Conservation (phyloP, 305 asterid species). For the Coffea humblotiana region DNA sequence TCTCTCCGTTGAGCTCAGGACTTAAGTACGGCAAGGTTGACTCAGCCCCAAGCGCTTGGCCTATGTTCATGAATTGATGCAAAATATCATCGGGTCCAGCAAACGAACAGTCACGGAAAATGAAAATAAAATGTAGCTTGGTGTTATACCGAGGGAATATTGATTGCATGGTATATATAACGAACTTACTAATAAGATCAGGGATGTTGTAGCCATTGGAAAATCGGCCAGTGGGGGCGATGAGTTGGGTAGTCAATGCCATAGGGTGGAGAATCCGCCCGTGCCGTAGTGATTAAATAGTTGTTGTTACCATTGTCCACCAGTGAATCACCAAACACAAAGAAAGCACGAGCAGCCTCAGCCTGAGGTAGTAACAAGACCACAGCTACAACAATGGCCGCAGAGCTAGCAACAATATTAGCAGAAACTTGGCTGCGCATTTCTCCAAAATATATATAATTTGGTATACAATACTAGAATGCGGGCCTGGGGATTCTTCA, state of each 20-base stretch:
- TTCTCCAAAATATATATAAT: too few relatives aligned
- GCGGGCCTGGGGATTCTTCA: neutral
- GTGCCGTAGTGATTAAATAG: constrained; percentile 62
- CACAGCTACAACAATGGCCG: neutral
- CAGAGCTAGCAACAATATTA: neutral
- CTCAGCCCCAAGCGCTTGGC: constrained; percentile 63
- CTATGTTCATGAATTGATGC: constrained; percentile 24
- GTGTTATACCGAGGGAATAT: too few relatives aligned
- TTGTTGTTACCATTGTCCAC: constrained; percentile 83
- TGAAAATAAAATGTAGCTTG: neutral
- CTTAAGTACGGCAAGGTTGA: constrained; percentile 63
- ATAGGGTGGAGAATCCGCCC: constrained; percentile 85
- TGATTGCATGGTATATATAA: too few relatives aligned
- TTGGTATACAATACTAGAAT: neutral
- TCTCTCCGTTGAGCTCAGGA: constrained; percentile 53
- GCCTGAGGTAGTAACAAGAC: constrained; percentile 16
- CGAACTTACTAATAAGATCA: constrained; percentile 63
- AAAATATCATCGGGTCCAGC: neutral
- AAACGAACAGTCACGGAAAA: too few relatives aligned
- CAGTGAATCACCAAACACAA: constrained; percentile 76
- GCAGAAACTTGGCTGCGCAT: constrained; percentile 18
- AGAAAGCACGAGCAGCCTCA: constrained; percentile 58
- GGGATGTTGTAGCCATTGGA: constrained; percentile 78
- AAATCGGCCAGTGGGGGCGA: constrained; percentile 76
- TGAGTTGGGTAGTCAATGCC: constrained; percentile 77